These are phyloP conservation scores for Viola pubescens DNA, from an alignment of 441 rosid species.

Conservation along the genomic window DNA sequence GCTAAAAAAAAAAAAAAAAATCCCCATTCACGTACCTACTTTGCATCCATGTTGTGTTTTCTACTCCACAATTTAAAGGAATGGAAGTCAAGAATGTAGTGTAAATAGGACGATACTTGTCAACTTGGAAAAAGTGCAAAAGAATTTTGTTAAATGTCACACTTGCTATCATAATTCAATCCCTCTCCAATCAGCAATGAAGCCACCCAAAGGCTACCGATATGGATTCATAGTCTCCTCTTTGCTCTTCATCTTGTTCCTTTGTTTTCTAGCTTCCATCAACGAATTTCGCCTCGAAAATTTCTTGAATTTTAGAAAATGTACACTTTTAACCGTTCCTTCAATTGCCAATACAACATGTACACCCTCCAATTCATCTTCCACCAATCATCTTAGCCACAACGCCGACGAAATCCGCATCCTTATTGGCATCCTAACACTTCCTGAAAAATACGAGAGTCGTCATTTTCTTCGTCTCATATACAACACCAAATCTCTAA, in stretches of 20 bases:
- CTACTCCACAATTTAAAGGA: too few relatives aligned
- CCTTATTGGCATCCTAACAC: conserved; percentile 62
- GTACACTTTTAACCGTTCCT: conserved; percentile 23
- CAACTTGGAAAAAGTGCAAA: too few relatives aligned
- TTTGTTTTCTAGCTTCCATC: conserved; percentile 55
- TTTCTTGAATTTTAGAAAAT: conserved; percentile 35
- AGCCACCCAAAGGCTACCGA: conserved; percentile 18
- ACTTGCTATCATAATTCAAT: background rate
- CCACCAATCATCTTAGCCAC: background rate
- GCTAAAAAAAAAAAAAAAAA: too few relatives aligned
- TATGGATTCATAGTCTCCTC: conserved; percentile 41
- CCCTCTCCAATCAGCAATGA: conserved; percentile 16
- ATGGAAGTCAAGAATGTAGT: too few relatives aligned
- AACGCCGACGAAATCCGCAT: conserved; percentile 47
- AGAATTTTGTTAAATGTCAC: background rate
- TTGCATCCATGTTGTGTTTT: too few relatives aligned
- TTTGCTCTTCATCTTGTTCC: conserved; percentile 53
- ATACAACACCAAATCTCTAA: conserved; percentile 46
- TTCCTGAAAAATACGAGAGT: conserved; percentile 66
- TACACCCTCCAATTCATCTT: conserved; percentile 3
- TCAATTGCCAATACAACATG: conserved; percentile 6
- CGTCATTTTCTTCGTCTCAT: conserved; percentile 63
- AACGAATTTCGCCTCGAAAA: conserved; percentile 48
- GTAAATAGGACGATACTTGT: too few relatives aligned
- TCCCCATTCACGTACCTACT: too few relatives aligned